Evolutionary conservation across 2,329 filamentous ascomycete species (phyloP), one percentile per base, ranked within the genome.

Genomic region (Chaetothyriales sp.): DNA sequence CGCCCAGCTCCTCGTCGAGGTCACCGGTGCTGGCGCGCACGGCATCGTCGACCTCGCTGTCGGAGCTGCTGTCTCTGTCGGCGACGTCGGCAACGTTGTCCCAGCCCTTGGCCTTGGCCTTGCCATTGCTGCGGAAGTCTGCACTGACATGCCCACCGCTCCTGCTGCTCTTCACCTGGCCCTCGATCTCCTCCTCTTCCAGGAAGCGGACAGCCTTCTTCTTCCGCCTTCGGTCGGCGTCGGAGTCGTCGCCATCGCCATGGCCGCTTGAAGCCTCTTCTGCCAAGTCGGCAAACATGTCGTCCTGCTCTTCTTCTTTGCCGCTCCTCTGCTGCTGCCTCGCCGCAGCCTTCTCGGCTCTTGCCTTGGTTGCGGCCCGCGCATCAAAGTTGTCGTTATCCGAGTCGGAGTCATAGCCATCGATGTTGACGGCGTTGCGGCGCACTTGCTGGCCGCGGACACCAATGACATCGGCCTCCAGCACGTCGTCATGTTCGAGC

Each of bases 381-480:
- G 77, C 78, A 60, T 92, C 80, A 66, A 95, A 94, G 45, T 86
- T 89, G 64, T 97, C 92, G 58, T 94, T 90, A 49, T 90, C 94
- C 52, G 77, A 81, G 68, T 98, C 92, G 8, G 85, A 92, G 61
- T 97, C 90, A 70, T 97, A 98, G 48, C 92, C 92, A 64, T 97
- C 92, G 43, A 98, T 81, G 63, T 97, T 95, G 51, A 98, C 86
- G 0, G 90, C 92, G 60, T 90, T 90, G 56, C 92, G 86, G 67
- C 95, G 95, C 0, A 88, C 86, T 43, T 81, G 78, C 29, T 80
- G 77, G 1, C 80, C 80, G 18, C 80, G 76, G 49, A 77, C 77
- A 15, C 89, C 89, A 58, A 97, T 95, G 43, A 95, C 89, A 64
- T 97, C 92, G 19, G 89, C 88, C 48, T 94, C 87, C 7, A 98